Evolutionary conservation across 2,329 filamentous ascomycete species (phyloP).

Genomic region (Capronia epimyces): DNA sequence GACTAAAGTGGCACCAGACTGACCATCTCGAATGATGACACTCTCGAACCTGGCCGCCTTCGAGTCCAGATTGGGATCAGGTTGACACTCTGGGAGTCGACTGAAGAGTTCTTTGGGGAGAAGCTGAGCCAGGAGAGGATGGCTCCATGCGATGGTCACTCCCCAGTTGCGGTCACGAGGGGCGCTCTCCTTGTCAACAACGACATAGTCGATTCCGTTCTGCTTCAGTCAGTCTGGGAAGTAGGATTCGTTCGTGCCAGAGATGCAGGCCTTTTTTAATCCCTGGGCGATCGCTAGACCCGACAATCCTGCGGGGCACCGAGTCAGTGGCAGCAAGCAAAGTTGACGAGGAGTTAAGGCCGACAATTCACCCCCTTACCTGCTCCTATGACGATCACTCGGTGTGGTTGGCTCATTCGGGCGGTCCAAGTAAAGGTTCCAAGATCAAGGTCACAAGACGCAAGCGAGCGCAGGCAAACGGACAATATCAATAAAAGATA

Average conservation of each 20-base stretch:
- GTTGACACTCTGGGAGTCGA: slow-evolving; percentile 32
- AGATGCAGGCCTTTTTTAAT: slow-evolving; percentile 14
- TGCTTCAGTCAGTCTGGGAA: neutral
- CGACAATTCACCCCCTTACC: slow-evolving; percentile 8
- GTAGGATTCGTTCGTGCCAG: neutral
- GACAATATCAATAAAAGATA: too few species aligned
- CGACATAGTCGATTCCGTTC: slow-evolving; percentile 23
- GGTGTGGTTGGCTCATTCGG: slow-evolving; percentile 11
- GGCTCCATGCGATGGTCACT: slow-evolving; percentile 34
- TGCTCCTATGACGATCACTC: slow-evolving; percentile 16
- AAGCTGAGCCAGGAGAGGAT: slow-evolving; percentile 35
- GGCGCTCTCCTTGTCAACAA: slow-evolving; percentile 21
- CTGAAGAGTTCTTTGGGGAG: slow-evolving; percentile 34
- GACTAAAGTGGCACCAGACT: slow-evolving; percentile 29
- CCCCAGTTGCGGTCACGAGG: slow-evolving; percentile 26
- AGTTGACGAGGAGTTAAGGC: neutral
- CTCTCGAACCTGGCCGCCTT: slow-evolving; percentile 19
- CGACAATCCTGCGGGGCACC: slow-evolving; percentile 12
- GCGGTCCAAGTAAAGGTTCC: neutral
- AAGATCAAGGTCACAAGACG: neutral
- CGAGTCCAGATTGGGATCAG: slow-evolving; percentile 34
- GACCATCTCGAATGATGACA: slow-evolving; percentile 23
- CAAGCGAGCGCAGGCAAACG: too few species aligned
- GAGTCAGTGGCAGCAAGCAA: neutral
- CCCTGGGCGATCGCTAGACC: slow-evolving; percentile 22